Base-by-base conservation (phyloP, 176 grass and related monocot species). In the Canna indica region DNA sequence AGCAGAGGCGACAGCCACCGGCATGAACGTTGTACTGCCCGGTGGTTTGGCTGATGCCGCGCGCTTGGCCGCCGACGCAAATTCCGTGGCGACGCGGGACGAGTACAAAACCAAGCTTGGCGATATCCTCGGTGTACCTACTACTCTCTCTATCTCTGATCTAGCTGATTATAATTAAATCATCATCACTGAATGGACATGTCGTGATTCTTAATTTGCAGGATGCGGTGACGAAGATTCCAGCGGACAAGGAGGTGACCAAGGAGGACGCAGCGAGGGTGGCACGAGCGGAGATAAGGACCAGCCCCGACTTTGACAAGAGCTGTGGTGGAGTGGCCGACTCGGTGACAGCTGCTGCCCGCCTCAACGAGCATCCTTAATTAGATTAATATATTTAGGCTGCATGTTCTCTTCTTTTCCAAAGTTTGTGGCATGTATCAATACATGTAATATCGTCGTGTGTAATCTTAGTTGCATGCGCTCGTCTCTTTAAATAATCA, bases 181-280 rank as follows among this genome's bases (percentile, higher is more conserved):
- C n/a, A n/a, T 17, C 35, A 0, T 64, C 50, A 14, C 44, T 47
- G 12, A 24, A 24, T 14, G 4, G 17, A 34, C 8, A 30, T 5
- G 22, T 20, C 39, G 9, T 29, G 9, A 31, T 29, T 29, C 11
- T 61, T 61, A 25, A 11, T 28, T 59, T 63, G 31, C 65, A 68
- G 65, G 65, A 42, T 1, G 36, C 65, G 36, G 35, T 44, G 22
- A 15, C 7, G 36, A 68, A 18, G 65, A 38, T 68, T 68, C 36
- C 36, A 20, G 65, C 36, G 65, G 65, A 68, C n/a, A 45, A 42
- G 35, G 65, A n/a, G 65, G 65, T 68, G 65, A 68, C 65, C 36
- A 27, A 22, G 35, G 20, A 45, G 22, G 65, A 45, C 65, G 65
- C 65, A 22, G 65, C 38, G 36, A 24, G 65, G 35, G 36, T 68